These are phyloP conservation scores for Nematocida ausubeli DNA, from an alignment of 371 early-diverging fungal species.

Conservation along the genomic window DNA sequence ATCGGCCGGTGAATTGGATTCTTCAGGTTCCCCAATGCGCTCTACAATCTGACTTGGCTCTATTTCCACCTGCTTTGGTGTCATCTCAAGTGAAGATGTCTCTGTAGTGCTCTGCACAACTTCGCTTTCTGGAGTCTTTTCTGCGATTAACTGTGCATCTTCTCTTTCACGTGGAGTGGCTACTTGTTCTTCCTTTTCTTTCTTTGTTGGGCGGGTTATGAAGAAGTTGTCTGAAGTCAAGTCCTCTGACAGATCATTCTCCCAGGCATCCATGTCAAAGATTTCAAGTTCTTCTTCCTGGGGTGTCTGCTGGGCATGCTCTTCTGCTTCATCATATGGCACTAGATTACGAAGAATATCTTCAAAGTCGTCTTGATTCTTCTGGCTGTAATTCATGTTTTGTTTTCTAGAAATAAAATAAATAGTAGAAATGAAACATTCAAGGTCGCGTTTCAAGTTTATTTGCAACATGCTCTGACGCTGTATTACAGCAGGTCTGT, in stretches of 20 bases:
- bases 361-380: not conserved
- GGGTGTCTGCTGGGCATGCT: not conserved
- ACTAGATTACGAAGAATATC: conserved; percentile 7
- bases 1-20: no score
- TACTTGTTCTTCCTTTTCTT: not conserved
- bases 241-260: not conserved
- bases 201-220: conserved; percentile 8
- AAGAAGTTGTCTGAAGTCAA: not conserved
- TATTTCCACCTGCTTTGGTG: no score
- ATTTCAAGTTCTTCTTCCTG: not conserved
- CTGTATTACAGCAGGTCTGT: not conserved
- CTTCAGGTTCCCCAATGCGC: no score
- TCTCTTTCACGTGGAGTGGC: not conserved
- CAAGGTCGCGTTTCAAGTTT: no score
- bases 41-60: no score
- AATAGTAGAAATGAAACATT: conserved; percentile 11
- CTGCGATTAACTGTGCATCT: no score
- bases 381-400: conserved; percentile 2
- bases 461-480: not conserved
- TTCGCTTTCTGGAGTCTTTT: no score
- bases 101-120: no score
- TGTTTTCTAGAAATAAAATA: conserved; percentile 4
- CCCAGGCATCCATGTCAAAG: not conserved
- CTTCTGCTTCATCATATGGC: not conserved
- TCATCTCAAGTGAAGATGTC: no score